These are phyloP conservation scores for Podospora comata DNA, from an alignment of 495 filamentous ascomycete genomes.

Conservation along the genomic window DNA sequence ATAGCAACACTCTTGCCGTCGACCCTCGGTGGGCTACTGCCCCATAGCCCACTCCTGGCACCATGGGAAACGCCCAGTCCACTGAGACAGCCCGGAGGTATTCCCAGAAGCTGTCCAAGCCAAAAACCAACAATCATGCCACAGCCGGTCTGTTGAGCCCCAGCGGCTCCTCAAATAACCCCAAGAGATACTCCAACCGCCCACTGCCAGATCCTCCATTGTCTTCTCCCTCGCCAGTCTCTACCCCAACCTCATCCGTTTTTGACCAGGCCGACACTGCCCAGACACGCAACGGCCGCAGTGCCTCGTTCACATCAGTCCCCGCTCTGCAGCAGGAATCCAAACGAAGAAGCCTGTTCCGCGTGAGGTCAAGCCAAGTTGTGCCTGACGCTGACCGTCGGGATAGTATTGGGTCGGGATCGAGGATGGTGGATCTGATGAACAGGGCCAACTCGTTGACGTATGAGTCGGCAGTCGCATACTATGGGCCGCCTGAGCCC, in stretches of 20 bases:
- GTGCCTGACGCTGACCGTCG: conserved; percentile 16
- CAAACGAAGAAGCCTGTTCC: conserved; percentile 34
- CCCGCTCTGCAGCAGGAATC: conserved; percentile 22
- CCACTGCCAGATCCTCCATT: conserved; percentile 22
- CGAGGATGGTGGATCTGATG: conserved; percentile 21
- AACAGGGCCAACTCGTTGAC: conserved; percentile 35
- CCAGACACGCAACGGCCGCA: conserved; percentile 18
- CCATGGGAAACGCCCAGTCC: conserved; percentile 50
- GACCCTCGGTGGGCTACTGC: conserved; percentile 8
- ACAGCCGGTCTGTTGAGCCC: conserved; percentile 47
- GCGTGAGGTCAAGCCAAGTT: conserved; percentile 31
- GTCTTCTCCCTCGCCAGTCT: conserved; percentile 20
- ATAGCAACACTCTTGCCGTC: conserved; percentile 38
- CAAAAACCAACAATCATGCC: conserved; percentile 42
- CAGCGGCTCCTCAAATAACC: conserved; percentile 33
- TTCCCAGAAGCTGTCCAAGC: conserved; percentile 49
- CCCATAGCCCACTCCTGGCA: conserved; percentile 13
- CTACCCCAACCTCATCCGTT: conserved; percentile 23
- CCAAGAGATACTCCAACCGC: conserved; percentile 35
- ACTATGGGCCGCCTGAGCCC: conserved; percentile 26
- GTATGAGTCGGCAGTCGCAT: conserved; percentile 32
- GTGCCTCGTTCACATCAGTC: conserved; percentile 21
- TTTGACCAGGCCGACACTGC: conserved; percentile 10
- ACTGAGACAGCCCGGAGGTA: conserved; percentile 38
- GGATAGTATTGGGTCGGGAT: conserved; percentile 20